Conservation (phyloP, 2,329 filamentous ascomycete genomes). For the Nannizzia gypsea region DNA sequence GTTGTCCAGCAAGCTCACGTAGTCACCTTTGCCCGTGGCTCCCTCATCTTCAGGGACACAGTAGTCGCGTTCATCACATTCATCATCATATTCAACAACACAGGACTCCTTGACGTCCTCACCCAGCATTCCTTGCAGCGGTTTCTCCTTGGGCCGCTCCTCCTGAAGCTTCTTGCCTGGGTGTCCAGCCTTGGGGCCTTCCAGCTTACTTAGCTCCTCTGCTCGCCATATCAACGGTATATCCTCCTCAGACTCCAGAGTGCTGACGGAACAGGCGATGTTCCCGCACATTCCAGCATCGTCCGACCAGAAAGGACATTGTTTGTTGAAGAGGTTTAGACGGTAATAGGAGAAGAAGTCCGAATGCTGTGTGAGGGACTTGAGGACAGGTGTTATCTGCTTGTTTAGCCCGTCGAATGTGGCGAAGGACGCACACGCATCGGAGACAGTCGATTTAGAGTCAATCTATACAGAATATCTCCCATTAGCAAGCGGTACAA, state of each 20-base stretch:
- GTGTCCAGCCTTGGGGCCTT: constrained; percentile 83
- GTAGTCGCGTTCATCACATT: constrained; percentile 93
- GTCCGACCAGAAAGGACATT: constrained; percentile 93
- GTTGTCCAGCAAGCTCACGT: constrained; percentile 86
- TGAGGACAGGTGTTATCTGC: constrained; percentile 61
- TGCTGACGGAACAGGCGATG: constrained; percentile 90
- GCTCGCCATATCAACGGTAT: constrained; percentile 86
- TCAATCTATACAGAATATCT: constrained; percentile 53
- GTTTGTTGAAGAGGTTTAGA: constrained; percentile 85
- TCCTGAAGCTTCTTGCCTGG: constrained; percentile 63
- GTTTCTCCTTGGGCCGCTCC: constrained; percentile 55
- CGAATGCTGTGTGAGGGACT: constrained; percentile 71
- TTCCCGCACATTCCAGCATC: constrained; percentile 91
- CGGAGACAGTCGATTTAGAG: constrained; percentile 75
- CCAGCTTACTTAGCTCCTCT: constrained; percentile 79
- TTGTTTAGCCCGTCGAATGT: constrained; percentile 77
- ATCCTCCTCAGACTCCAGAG: constrained; percentile 87
- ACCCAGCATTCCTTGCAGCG: constrained; percentile 70
- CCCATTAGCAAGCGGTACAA: neutral
- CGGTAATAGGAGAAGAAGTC: constrained; percentile 99
- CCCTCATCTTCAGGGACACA: constrained; percentile 93
- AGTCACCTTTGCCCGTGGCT: constrained; percentile 76
- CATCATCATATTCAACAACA: constrained; percentile 93
- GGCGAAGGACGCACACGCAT: constrained; percentile 87
- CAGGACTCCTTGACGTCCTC: constrained; percentile 87